A percentile compares a stretch with the other conserved stretches of the same genome.
Evolutionary conservation across 148 eudicot species (phyloP).

Genomic region (Amaranthus palmeri): DNA sequence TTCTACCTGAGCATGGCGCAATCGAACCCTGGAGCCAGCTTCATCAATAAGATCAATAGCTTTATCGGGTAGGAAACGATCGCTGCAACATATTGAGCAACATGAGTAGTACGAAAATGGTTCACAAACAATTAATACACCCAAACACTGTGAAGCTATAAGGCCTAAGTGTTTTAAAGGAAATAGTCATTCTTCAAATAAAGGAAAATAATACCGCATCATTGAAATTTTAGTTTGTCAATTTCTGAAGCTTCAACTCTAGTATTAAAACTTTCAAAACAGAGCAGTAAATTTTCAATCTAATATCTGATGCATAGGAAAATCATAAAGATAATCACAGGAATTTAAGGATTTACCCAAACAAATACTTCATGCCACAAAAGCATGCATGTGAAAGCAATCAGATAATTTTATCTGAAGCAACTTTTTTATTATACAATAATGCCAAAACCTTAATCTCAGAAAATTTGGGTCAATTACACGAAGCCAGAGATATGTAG

Average conservation of each 20-base stretch:
- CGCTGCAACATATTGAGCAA: slow-evolving; percentile 34
- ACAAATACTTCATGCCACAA: too few relatives aligned
- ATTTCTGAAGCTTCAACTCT: too few relatives aligned
- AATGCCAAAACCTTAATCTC: too few relatives aligned
- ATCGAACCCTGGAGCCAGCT: slow-evolving; percentile 82
- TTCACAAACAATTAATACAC: neutral
- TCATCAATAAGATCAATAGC: slow-evolving; percentile 88
- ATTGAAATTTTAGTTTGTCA: too few relatives aligned
- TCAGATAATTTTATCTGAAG: too few relatives aligned
- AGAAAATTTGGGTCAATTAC: too few relatives aligned
- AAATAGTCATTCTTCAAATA: neutral
- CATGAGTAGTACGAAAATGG: slow-evolving; percentile 9
- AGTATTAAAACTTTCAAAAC: neutral
- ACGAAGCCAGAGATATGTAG: too few relatives aligned
- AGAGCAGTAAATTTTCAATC: neutral
- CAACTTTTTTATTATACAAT: too few relatives aligned
- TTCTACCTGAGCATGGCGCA: slow-evolving; percentile 70
- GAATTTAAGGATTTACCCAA: too few relatives aligned
- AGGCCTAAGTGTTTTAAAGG: neutral
- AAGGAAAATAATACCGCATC: neutral
- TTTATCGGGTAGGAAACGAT: slow-evolving; percentile 83
- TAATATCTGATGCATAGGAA: too few relatives aligned
- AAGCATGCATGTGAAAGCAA: too few relatives aligned
- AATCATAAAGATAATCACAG: too few relatives aligned
- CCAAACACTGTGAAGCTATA: neutral